These are phyloP conservation scores for Apiospora rasikravindrae DNA, from an alignment of 2,329 filamentous ascomycete species.

Conservation along the genomic window DNA sequence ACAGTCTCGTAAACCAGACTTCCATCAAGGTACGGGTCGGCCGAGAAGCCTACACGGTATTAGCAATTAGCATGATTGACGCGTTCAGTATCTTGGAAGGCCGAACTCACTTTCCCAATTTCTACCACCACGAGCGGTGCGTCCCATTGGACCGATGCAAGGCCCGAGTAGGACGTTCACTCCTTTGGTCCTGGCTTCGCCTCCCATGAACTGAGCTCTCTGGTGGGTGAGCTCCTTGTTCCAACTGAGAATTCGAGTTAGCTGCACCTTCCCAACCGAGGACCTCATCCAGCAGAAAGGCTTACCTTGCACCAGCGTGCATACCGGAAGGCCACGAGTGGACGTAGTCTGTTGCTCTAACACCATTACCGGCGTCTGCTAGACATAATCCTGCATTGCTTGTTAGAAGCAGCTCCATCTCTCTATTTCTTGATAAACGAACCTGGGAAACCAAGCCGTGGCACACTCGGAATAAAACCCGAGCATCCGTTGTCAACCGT, in stretches of 20 bases:
- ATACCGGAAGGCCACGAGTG: conserved; percentile 58
- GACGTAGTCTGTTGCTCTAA: conserved; percentile 44
- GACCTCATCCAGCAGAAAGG: not conserved
- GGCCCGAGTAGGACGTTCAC: conserved; percentile 73
- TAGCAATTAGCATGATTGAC: not conserved
- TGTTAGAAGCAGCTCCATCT: not conserved
- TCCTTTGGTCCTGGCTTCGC: conserved; percentile 69
- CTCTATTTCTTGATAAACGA: conserved; percentile 26
- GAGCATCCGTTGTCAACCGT: conserved; percentile 41
- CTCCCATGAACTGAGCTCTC: conserved; percentile 68
- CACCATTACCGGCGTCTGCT: conserved; percentile 39
- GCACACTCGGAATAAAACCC: conserved; percentile 46
- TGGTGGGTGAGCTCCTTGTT: conserved; percentile 65
- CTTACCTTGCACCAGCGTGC: conserved; percentile 56
- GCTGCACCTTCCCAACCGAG: not conserved
- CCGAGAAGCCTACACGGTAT: conserved; percentile 25
- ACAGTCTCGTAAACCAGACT: conserved; percentile 54
- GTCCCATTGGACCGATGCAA: conserved; percentile 60
- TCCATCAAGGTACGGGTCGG: conserved; percentile 65
- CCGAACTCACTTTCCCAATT: conserved; percentile 51
- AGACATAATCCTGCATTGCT: conserved; percentile 35
- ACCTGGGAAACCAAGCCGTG: conserved; percentile 45
- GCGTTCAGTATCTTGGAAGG: not conserved
- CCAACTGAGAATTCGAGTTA: conserved; percentile 53
- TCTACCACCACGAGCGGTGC: conserved; percentile 56